Base-by-base conservation (phyloP, 495 filamentous ascomycete species). In the Aspergillus campestris region DNA sequence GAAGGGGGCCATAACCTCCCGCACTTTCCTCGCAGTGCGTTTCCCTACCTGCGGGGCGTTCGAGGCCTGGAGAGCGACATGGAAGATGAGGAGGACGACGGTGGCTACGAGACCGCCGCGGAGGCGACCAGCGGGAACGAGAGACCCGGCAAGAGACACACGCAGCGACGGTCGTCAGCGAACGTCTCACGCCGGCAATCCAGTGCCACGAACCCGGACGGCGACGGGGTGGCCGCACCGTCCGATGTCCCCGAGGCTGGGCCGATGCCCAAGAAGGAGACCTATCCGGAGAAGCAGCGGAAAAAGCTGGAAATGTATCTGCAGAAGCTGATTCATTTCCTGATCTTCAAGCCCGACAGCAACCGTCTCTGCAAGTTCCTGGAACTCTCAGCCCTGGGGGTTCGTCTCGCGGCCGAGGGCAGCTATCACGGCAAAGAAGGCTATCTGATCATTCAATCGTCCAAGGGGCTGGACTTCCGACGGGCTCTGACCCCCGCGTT, bases 381-480 rank as follows among this genome's bases (percentile, higher is more conserved):
- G 9, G 92, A 99, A 61, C 64, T 99, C 5, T 97, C 92, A 45
- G 89, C 94, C 3, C 73, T 99, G 7, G 94, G 94, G 6, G 87
- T 99, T n/a, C 78, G 94, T 30, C 77, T 99, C 40, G 90, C 92
- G 35, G 89, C 90, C 6, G 92, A 99, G 64, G 89, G 87, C 11
- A 92, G 88, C 53, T 97, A 95, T 56, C 94, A 97, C 59, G 92
- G 92, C 29, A 99, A 99, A 62, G 94, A 99, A 67, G 94, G 92
- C 8, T 89, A 87, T 54, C 70, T 97, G 39, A 80, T 94, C 44
- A 92, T 97, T 38, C 84, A 89, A 55, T 92, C 88, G 33, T 82
- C 85, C 0, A 94, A 95, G 52, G 91, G 91, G 11, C 78, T 94
- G 39, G 91, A 95, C 59, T 90, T 94, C 62, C 76, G 89, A 38